phyloP scores from a whole-genome alignment of 2,329 filamentous ascomycete species.

The Sodiomyces alkalinus region DNA sequence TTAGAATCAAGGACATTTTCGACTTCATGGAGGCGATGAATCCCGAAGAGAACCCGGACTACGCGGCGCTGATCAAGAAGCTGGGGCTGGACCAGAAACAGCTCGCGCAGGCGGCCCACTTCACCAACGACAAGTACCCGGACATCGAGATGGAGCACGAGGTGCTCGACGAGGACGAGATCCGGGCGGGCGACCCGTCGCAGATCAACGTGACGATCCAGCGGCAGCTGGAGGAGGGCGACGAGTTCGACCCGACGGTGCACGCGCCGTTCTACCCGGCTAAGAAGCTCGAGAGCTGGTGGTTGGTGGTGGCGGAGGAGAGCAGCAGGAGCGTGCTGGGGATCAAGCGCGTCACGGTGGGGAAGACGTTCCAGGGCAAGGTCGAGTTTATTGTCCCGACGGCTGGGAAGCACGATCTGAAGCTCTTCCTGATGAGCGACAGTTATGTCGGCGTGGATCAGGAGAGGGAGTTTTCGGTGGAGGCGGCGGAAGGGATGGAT shows the following conservation, averaged over 20 bases:
- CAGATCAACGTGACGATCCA: conserved; percentile 75
- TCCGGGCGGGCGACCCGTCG: conserved; percentile 66
- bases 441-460: conserved; percentile 96
- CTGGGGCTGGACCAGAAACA: conserved; percentile 70
- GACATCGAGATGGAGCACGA: conserved; percentile 87
- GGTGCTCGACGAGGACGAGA: conserved; percentile 63
- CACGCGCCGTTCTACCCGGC: conserved; percentile 89
- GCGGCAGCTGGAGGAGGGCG: conserved; percentile 61
- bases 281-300: conserved; percentile 96
- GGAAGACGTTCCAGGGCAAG: conserved; percentile 58
- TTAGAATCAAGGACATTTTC: conserved; percentile 78
- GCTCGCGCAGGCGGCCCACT: conserved; percentile 75
- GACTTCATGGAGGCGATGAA: conserved; percentile 99
- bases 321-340: conserved; percentile 73
- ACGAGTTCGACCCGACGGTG: conserved; percentile 61
- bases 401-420: conserved; percentile 73
- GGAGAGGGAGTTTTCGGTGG: conserved; percentile 75
- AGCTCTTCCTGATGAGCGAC: conserved; percentile 91
- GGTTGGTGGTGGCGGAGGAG: conserved; percentile 91
- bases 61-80: conserved; percentile 59
- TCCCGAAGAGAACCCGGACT: conserved; percentile 76
- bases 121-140: conserved; percentile 93
- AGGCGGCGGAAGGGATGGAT: conserved; percentile 84
- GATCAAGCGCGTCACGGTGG: conserved; percentile 89
- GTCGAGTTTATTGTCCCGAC: conserved; percentile 81